Conservation (phyloP, 768 basidiomycete genomes). For the Termitomyces sp. region DNA sequence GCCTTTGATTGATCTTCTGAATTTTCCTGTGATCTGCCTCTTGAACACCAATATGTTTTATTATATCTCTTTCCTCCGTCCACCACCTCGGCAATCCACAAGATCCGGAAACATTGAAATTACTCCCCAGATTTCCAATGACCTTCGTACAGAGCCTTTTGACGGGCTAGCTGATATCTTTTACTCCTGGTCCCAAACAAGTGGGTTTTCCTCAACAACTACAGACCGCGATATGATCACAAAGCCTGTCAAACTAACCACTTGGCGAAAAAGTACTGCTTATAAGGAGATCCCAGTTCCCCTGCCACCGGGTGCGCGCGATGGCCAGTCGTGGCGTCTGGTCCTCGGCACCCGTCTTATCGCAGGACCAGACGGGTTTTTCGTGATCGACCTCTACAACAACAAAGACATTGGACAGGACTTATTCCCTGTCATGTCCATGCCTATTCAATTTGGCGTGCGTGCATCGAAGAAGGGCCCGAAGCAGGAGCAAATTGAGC, state of each 20-base stretch:
- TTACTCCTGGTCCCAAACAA: conserved; percentile 52
- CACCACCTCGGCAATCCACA: conserved; percentile 57
- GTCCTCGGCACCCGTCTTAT: conserved; percentile 39
- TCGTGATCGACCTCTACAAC: conserved; percentile 36
- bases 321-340: conserved; percentile 63
- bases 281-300: conserved; percentile 75
- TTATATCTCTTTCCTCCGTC: conserved; percentile 86
- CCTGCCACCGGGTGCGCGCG: conserved; percentile 43
- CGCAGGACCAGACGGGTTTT: conserved; percentile 13
- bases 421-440: conserved; percentile 61
- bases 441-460: conserved; percentile 49
- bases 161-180: conserved; percentile 54
- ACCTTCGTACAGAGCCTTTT: conserved; percentile 76
- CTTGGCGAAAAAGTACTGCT: conserved; percentile 58
- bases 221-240: conserved; percentile 23
- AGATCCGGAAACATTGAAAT: conserved; percentile 45
- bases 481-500: conserved; percentile 68
- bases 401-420: conserved; percentile 29
- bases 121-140: conserved; percentile 85
- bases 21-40: not conserved
- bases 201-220: conserved; percentile 1
- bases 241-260: conserved; percentile 60
- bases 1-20: not conserved
- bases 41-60: conserved; percentile 12
- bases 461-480: conserved; percentile 20